Conservation (phyloP, 192 early-diverging fungal genomes). For the Coemansia sp. region DNA sequence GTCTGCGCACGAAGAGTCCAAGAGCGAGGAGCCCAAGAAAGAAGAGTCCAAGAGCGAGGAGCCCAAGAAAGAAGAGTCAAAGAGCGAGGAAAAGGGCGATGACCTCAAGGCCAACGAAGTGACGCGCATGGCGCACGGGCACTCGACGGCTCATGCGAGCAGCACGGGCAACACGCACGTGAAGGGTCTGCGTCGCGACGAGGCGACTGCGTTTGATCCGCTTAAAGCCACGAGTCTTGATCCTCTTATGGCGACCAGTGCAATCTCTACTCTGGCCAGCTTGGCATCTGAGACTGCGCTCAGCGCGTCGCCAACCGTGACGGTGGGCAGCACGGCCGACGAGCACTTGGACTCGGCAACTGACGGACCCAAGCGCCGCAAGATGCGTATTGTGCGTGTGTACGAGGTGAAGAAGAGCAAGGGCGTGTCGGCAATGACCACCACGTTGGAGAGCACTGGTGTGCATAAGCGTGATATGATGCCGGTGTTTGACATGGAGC, state of each 20-base stretch:
- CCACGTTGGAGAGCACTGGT: conserved; percentile 6
- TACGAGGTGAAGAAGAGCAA: conserved; percentile 56
- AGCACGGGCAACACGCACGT: conserved; percentile 10
- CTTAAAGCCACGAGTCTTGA: conserved; percentile 3
- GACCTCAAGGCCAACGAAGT: conserved; percentile 39
- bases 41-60: conserved; percentile 20
- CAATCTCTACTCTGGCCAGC: conserved; percentile 11
- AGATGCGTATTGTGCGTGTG: conserved; percentile 52
- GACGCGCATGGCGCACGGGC: conserved; percentile 23
- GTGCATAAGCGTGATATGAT: conserved; percentile 41
- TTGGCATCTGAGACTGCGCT: conserved; percentile 6
- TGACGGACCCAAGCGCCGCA: conserved; percentile 32
- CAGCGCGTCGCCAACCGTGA: conserved; percentile 17
- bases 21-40: conserved; percentile 9
- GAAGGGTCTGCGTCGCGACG: conserved; percentile 36
- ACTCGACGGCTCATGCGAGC: conserved; percentile 21
- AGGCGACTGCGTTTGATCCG: conserved; percentile 20
- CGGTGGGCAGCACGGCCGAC: conserved; percentile 21
- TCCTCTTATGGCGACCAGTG: not conserved
- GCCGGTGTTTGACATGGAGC: conserved; percentile 24
- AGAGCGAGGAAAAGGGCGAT: conserved; percentile 17
- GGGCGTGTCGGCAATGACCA: conserved; percentile 9
- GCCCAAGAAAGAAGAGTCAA: not conserved
- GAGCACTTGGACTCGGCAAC: not conserved
- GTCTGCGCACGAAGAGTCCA: conserved; percentile 33